These are phyloP conservation scores for Eutypa lata DNA, from an alignment of 2,329 filamentous ascomycete species.

Conservation along the genomic window DNA sequence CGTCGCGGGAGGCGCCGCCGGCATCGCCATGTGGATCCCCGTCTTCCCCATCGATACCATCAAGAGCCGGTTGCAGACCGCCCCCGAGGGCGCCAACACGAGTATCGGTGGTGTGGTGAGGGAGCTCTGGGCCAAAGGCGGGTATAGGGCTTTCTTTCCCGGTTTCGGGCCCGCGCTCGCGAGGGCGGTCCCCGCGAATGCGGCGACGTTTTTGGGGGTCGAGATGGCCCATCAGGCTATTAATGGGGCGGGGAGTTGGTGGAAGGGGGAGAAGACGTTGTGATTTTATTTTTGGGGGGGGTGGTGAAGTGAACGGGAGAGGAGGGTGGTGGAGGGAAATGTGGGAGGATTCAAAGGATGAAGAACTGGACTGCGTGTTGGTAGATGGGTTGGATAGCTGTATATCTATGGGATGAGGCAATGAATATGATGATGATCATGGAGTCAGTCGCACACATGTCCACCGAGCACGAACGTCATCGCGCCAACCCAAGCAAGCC, in stretches of 20 bases:
- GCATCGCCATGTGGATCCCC: conserved; percentile 98
- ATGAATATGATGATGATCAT: too few species aligned
- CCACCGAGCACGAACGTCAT: too few species aligned
- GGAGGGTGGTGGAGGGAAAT: too few species aligned
- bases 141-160: conserved; percentile 91
- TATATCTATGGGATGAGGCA: too few species aligned
- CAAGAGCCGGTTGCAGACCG: conserved; percentile 90
- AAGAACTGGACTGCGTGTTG: too few species aligned
- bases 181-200: conserved; percentile 92
- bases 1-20: conserved; percentile 82
- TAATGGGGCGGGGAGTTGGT: conserved; percentile 23
- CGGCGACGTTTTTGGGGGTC: conserved; percentile 87
- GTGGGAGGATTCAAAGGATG: too few species aligned
- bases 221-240: conserved; percentile 81
- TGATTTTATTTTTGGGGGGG: too few species aligned
- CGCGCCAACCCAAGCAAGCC: too few species aligned
- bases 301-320: too few species aligned
- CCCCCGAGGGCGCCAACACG: conserved; percentile 78
- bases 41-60: conserved; percentile 97
- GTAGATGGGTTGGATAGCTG: too few species aligned
- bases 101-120: conserved; percentile 76
- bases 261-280: too few species aligned
- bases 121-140: conserved; percentile 79
- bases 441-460: too few species aligned
- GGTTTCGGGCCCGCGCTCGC: conserved; percentile 91